These are phyloP conservation scores for Cerioporus squamosus DNA, from an alignment of 1,284 basidiomycete species.

Conservation along the genomic window DNA sequence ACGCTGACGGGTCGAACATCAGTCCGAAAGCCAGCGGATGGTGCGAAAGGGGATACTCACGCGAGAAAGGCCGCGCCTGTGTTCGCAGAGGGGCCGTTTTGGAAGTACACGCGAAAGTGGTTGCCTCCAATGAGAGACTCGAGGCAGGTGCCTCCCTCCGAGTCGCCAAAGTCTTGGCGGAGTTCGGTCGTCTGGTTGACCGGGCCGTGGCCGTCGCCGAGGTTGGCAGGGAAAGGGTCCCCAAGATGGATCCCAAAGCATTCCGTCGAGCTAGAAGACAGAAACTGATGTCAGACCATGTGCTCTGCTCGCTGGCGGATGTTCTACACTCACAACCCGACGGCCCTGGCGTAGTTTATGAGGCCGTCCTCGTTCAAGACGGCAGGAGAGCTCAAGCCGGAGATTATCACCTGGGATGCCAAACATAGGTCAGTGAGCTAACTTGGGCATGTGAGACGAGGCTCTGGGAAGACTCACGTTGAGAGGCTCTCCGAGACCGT, in stretches of 20 bases:
- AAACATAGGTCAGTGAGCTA: constrained; percentile 38
- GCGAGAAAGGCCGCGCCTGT: constrained; percentile 73
- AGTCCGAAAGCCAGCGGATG: neutral
- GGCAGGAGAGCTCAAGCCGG: constrained; percentile 66
- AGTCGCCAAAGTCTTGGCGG: constrained; percentile 67
- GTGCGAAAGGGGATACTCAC: constrained; percentile 40
- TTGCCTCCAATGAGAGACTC: constrained; percentile 70
- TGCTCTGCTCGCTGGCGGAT: neutral
- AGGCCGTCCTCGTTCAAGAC: constrained; percentile 71
- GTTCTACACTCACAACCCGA: constrained; percentile 53
- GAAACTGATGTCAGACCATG: neutral
- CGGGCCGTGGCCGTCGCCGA: constrained; percentile 69
- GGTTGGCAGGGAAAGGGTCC: constrained; percentile 64
- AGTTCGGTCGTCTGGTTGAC: constrained; percentile 68
- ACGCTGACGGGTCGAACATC: constrained; percentile 42
- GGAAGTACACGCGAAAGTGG: constrained; percentile 73
- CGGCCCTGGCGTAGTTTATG: constrained; percentile 58
- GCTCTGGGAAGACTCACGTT: constrained; percentile 55
- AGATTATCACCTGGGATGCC: constrained; percentile 55
- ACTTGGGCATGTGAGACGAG: constrained; percentile 29
- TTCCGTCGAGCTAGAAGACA: constrained; percentile 62
- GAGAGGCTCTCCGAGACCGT: constrained; percentile 67
- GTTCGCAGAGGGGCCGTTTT: constrained; percentile 65
- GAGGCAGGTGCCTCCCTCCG: constrained; percentile 62
- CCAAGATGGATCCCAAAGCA: constrained; percentile 74